These are phyloP conservation scores for Scheffersomyces amazonensis DNA, from an alignment of 805 yeast genomes.

Conservation along the genomic window DNA sequence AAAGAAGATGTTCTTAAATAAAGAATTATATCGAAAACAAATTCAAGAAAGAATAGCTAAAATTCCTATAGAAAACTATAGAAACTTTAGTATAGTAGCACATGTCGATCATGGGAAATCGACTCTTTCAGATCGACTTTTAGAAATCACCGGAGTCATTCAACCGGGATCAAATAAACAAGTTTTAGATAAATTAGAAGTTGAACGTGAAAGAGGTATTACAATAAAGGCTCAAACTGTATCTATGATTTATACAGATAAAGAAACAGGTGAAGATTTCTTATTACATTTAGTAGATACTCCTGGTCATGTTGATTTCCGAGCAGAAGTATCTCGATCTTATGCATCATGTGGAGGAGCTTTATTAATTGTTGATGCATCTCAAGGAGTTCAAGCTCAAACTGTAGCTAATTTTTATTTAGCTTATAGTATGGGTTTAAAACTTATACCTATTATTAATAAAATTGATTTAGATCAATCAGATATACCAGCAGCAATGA, in stretches of 20 bases:
- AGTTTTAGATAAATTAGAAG: slow-evolving; percentile 87
- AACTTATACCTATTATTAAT: slow-evolving; percentile 84
- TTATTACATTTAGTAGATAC: slow-evolving; percentile 90
- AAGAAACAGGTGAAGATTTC: slow-evolving; percentile 65
- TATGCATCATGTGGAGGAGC: slow-evolving; percentile 98
- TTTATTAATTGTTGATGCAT: slow-evolving; percentile 82
- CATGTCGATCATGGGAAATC: slow-evolving; percentile 93
- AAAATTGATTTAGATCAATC: slow-evolving; percentile 90
- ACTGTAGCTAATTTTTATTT: slow-evolving; percentile 96
- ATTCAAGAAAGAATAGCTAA: slow-evolving; percentile 60
- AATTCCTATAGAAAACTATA: slow-evolving; percentile 78
- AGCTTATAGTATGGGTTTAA: slow-evolving; percentile 81
- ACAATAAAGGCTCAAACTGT: slow-evolving; percentile 98
- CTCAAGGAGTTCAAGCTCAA: slow-evolving; percentile 97
- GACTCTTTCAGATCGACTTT: slow-evolving; percentile 81
- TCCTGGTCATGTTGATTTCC: slow-evolving; percentile 96
- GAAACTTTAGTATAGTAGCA: slow-evolving; percentile 94
- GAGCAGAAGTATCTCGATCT: slow-evolving; percentile 89
- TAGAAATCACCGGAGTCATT: slow-evolving; percentile 88
- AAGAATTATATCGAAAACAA: slow-evolving; percentile 28
- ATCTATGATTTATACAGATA: slow-evolving; percentile 74
- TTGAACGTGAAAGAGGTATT: slow-evolving; percentile 93
- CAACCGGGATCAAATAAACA: slow-evolving; percentile 74
- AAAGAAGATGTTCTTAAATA: slow-evolving; percentile 24
- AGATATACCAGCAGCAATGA: slow-evolving; percentile 73